phyloP scores from a whole-genome alignment of 441 rosid genomes.

The Sinapis alba region DNA sequence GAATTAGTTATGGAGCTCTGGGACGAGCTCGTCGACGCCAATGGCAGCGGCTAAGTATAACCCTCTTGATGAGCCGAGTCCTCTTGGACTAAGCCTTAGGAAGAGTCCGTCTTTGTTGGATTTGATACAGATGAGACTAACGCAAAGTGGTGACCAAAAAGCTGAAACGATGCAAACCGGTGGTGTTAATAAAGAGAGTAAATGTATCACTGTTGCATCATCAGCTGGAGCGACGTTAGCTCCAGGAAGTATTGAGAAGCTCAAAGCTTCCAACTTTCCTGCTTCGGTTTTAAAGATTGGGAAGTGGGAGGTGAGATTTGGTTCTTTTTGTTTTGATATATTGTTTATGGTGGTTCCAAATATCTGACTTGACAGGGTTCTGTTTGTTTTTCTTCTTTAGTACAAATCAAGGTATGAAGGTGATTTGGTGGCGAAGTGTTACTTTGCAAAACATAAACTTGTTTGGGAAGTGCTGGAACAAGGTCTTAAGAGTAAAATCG shows the following conservation, averaged over 20 bases:
- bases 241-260: conserved; percentile 62
- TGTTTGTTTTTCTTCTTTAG: conserved; percentile 42
- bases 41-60: conserved; percentile 65
- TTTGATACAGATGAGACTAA: conserved; percentile 89
- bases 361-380: conserved; percentile 7
- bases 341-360: background rate
- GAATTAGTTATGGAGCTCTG: conserved; percentile 64
- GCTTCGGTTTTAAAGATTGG: conserved; percentile 84
- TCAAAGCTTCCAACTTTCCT: conserved; percentile 94
- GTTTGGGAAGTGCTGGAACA: conserved; percentile 99
- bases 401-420: conserved; percentile 94
- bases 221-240: conserved; percentile 22
- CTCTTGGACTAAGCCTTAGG: conserved; percentile 85
- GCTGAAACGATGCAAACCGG: conserved; percentile 35
- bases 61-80: conserved; percentile 98
- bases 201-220: conserved; percentile 28
- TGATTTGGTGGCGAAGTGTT: conserved; percentile 98
- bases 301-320: conserved; percentile 74
- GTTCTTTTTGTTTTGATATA: background rate
- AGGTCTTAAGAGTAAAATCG: conserved; percentile 97
- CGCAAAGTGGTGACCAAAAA: conserved; percentile 55
- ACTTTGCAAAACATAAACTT: conserved; percentile 96
- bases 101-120: conserved; percentile 97
- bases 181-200: conserved; percentile 59
- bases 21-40: conserved; percentile 55